These are phyloP conservation scores for Corymbia citriodora DNA, from an alignment of 441 rosid species.

Conservation along the genomic window DNA sequence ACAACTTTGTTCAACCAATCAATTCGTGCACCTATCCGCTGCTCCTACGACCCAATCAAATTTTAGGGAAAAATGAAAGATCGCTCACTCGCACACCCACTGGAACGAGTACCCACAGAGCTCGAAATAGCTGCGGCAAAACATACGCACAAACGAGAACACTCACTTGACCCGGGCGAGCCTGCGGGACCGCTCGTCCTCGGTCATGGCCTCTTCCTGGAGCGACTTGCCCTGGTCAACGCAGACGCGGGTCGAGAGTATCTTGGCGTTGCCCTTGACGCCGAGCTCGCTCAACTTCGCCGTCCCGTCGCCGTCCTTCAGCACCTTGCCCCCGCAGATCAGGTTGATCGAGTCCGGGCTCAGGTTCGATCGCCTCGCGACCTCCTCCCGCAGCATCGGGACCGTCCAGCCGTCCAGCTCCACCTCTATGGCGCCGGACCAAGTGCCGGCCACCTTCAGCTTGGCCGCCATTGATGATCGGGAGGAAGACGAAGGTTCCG, in stretches of 20 bases:
- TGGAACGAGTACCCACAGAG: background rate
- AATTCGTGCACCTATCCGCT: background rate
- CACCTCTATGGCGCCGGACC: conserved; percentile 73
- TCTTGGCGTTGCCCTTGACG: conserved; percentile 55
- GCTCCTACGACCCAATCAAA: background rate
- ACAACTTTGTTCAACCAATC: background rate
- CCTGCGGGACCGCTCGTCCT: conserved; percentile 64
- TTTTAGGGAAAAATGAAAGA: background rate
- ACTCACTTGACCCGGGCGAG: conserved; percentile 74
- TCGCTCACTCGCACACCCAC: background rate
- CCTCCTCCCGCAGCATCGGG: conserved; percentile 62
- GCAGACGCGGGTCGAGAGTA: conserved; percentile 55
- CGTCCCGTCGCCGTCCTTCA: conserved; percentile 52
- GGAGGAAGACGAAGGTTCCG: background rate
- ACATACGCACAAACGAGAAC: background rate
- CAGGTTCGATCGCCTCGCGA: conserved; percentile 53
- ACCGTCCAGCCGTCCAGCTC: conserved; percentile 79
- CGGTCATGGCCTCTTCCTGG: conserved; percentile 44
- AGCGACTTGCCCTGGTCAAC: conserved; percentile 61
- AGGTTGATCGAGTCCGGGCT: conserved; percentile 55
- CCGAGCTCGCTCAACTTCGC: conserved; percentile 52
- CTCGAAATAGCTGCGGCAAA: background rate
- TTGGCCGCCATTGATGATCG: conserved; percentile 48
- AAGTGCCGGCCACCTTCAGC: conserved; percentile 74
- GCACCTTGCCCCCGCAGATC: conserved; percentile 62